Evolutionary conservation across 2,329 filamentous ascomycete species (phyloP).

Genomic region (Alternaria metachromatica): DNA sequence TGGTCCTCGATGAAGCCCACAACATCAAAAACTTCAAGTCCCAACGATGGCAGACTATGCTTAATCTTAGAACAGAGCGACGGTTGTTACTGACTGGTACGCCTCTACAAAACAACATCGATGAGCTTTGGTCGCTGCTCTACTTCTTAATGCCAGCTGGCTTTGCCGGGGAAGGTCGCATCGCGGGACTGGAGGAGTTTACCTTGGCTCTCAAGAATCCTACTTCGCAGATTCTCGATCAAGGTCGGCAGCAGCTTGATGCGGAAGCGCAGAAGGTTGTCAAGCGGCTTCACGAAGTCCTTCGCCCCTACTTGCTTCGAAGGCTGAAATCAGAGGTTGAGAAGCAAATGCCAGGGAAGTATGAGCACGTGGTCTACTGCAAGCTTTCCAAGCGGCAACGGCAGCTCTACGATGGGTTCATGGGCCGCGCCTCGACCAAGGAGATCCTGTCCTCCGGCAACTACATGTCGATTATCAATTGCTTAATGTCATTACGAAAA

Average conservation of each 20-base stretch:
- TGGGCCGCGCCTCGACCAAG: conserved; percentile 87
- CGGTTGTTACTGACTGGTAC: conserved; percentile 91
- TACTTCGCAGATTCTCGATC: conserved; percentile 94
- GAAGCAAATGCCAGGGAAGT: conserved; percentile 98
- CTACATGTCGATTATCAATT: conserved; percentile 97
- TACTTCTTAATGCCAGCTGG: conserved; percentile 96
- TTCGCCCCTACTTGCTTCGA: conserved; percentile 89
- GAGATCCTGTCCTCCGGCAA: conserved; percentile 91
- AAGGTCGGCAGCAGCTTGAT: conserved; percentile 91
- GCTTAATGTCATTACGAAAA: conserved; percentile 94
- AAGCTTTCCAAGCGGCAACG: conserved; percentile 93
- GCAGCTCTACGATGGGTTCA: conserved; percentile 94
- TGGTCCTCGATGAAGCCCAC: conserved; percentile 97
- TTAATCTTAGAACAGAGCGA: conserved; percentile 90
- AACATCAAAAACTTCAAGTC: conserved; percentile 99
- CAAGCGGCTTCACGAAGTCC: conserved; percentile 88
- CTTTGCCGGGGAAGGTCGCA: conserved; percentile 82
- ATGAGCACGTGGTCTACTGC: conserved; percentile 96
- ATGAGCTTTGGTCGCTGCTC: conserved; percentile 93
- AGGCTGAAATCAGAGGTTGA: conserved; percentile 96
- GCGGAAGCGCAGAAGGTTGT: conserved; percentile 93
- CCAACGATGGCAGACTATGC: conserved; percentile 92
- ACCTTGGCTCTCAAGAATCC: conserved; percentile 95
- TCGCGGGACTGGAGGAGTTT: conserved; percentile 94
- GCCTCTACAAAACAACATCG: conserved; percentile 94